These are phyloP conservation scores for Trifolium subterraneum DNA, from an alignment of 306 rosid genomes.

Conservation along the genomic window DNA sequence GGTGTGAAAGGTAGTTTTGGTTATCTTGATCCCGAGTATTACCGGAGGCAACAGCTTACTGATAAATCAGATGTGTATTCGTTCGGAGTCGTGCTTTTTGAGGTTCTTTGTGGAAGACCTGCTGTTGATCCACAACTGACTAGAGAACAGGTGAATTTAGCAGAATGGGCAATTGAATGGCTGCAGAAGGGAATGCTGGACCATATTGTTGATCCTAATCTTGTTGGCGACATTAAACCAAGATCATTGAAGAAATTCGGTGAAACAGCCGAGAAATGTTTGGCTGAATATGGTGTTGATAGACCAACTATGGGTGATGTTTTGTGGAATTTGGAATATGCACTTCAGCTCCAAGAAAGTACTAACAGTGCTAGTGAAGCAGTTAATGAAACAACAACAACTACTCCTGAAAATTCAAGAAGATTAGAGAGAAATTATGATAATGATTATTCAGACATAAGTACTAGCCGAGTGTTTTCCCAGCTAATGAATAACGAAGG, in stretches of 20 bases:
- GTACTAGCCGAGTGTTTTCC: conserved; percentile 81
- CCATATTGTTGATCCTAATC: conserved; percentile 70
- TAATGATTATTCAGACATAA: conserved; percentile 55
- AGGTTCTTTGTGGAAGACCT: conserved; percentile 91
- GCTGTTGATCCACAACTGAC: conserved; percentile 90
- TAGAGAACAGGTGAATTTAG: conserved; percentile 88
- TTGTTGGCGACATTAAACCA: conserved; percentile 68
- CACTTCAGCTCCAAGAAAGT: conserved; percentile 89
- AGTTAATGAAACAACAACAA: conserved; percentile 37
- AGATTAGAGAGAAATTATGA: conserved; percentile 51
- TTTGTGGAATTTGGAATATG: conserved; percentile 90
- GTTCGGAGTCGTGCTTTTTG: conserved; percentile 93
- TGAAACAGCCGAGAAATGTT: conserved; percentile 97
- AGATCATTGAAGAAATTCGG: conserved; percentile 78
- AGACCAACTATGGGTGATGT: conserved; percentile 99
- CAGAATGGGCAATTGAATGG: conserved; percentile 96
- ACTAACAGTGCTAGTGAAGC: conserved; percentile 31
- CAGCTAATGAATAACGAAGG: conserved; percentile 90
- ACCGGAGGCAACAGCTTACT: conserved; percentile 93
- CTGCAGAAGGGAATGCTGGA: conserved; percentile 79
- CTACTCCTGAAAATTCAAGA: conserved; percentile 43
- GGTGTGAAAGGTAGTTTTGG: conserved; percentile 98
- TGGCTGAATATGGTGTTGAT: conserved; percentile 93
- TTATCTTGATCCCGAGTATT: conserved; percentile 95
- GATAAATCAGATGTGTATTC: conserved; percentile 97